Conservation (phyloP, 2,329 filamentous ascomycete genomes). For the Aspergillus ochraceoroseus region DNA sequence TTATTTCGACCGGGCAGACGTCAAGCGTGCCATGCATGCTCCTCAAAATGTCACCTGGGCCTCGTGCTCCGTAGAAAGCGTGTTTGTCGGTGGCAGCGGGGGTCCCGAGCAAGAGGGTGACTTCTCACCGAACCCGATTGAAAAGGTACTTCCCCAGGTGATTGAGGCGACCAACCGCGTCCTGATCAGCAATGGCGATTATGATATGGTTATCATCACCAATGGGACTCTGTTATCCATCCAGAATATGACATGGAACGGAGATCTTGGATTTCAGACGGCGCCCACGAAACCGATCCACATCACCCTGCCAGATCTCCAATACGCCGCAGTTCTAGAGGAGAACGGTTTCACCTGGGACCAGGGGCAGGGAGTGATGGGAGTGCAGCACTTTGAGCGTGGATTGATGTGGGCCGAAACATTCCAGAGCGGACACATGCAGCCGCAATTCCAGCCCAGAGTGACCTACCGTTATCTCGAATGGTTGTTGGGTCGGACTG, state of each 20-base stretch:
- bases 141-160: constrained; percentile 45
- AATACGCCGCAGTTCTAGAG: constrained; percentile 48
- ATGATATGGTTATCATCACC: constrained; percentile 66
- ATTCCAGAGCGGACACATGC: constrained; percentile 37
- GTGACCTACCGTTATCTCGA: constrained; percentile 63
- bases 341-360: constrained; percentile 60
- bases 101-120: constrained; percentile 36
- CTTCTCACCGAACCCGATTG: constrained; percentile 50
- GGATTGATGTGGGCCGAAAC: constrained; percentile 64
- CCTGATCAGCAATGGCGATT: constrained; percentile 66
- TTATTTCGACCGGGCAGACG: constrained; percentile 67
- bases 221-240: constrained; percentile 69
- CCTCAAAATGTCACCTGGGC: constrained; percentile 35
- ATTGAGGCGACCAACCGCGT: constrained; percentile 60
- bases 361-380: constrained; percentile 61
- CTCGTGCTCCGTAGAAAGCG: constrained; percentile 36
- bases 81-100: constrained; percentile 45
- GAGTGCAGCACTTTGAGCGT: constrained; percentile 67
- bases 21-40: constrained; percentile 65
- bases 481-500: constrained; percentile 31
- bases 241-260: constrained; percentile 80
- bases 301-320: constrained; percentile 48
- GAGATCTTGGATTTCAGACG: constrained; percentile 64
- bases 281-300: constrained; percentile 53
- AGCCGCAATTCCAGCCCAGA: constrained; percentile 62